These are phyloP conservation scores for Aspergillus kassunensis DNA, from an alignment of 495 filamentous ascomycete genomes.

Conservation along the genomic window DNA sequence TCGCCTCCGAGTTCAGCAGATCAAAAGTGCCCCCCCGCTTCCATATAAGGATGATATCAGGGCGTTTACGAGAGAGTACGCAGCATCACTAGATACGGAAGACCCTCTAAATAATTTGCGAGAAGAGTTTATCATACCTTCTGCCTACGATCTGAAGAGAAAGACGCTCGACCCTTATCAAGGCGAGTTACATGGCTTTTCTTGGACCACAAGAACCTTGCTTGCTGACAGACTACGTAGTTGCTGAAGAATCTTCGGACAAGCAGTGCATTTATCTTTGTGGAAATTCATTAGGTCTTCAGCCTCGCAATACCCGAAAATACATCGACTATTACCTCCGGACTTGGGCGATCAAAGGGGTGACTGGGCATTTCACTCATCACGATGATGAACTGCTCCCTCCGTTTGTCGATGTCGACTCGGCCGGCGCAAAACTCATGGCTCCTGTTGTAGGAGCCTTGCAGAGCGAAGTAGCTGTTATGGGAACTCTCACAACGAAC, in stretches of 20 bases:
- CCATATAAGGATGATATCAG: conserved; percentile 38
- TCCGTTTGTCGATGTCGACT: conserved; percentile 79
- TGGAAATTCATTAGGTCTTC: conserved; percentile 93
- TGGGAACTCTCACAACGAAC: conserved; percentile 92
- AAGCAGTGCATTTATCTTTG: conserved; percentile 76
- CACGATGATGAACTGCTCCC: conserved; percentile 70
- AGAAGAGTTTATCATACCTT: conserved; percentile 79
- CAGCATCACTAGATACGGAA: conserved; percentile 59
- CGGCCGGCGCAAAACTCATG: conserved; percentile 65
- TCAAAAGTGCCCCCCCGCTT: conserved; percentile 30
- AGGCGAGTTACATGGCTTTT: conserved; percentile 23
- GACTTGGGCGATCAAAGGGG: conserved; percentile 90
- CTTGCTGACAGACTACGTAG: conserved; percentile 11
- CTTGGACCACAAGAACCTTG: background rate
- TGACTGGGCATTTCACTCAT: conserved; percentile 87
- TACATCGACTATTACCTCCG: conserved; percentile 75
- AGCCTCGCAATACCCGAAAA: conserved; percentile 66
- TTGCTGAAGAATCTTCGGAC: conserved; percentile 34
- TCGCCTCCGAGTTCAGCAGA: conserved; percentile 26
- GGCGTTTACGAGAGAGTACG: conserved; percentile 50
- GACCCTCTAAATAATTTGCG: conserved; percentile 67
- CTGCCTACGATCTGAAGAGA: conserved; percentile 69
- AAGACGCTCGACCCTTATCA: conserved; percentile 48
- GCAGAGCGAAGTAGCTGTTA: conserved; percentile 78
- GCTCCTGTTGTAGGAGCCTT: conserved; percentile 82